These are phyloP conservation scores for Fusarium drepaniforme DNA, from an alignment of 2,329 filamentous ascomycete genomes.

Conservation along the genomic window DNA sequence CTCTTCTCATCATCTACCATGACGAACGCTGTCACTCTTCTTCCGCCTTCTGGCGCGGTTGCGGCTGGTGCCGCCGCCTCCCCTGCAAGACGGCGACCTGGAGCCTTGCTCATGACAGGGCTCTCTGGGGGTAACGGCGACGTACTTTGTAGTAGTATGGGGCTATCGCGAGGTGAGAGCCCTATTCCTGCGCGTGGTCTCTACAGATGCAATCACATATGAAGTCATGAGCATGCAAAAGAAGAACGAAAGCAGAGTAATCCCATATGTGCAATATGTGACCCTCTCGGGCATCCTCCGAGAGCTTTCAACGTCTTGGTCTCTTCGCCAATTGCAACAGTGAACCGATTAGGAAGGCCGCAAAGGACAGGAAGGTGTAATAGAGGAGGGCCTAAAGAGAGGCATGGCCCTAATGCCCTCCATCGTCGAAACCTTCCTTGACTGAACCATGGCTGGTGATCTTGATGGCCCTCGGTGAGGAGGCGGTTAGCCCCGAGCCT, in stretches of 20 bases:
- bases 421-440: constrained; percentile 25
- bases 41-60: neutral
- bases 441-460: constrained; percentile 20
- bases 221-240: neutral
- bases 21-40: constrained; percentile 4
- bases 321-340: neutral
- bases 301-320: neutral
- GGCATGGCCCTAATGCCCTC: neutral
- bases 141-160: neutral
- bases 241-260: neutral
- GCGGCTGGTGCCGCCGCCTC: constrained; percentile 7
- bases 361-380: neutral
- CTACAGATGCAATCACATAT: neutral
- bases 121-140: neutral
- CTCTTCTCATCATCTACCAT: neutral
- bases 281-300: constrained; percentile 3
- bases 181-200: neutral
- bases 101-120: neutral
- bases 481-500: constrained; percentile 10
- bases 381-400: neutral
- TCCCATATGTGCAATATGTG: neutral
- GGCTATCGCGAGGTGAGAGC: neutral
- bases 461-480: constrained; percentile 13
- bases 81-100: neutral
- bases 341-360: neutral